Conservation (phyloP, 1,139 yeast species). For the Yamadazyma pseudoaaseri region DNA sequence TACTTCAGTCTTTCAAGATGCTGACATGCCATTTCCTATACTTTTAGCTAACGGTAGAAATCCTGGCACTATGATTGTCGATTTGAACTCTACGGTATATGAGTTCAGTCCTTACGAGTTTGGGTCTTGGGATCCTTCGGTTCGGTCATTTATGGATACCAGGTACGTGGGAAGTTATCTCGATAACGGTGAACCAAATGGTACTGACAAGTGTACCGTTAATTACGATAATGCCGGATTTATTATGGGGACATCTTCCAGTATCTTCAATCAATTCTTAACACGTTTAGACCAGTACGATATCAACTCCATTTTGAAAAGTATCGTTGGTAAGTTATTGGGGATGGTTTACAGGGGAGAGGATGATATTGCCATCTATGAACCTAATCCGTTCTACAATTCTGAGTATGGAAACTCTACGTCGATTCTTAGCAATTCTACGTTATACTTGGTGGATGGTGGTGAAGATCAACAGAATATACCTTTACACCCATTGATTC, state of each 20-base stretch:
- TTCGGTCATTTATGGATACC: slow-evolving; percentile 29
- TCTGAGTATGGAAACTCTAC: slow-evolving; percentile 17
- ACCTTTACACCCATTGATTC: slow-evolving; percentile 76
- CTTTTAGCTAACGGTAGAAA: slow-evolving; percentile 40
- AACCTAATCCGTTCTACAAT: slow-evolving; percentile 40
- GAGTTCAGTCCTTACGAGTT: slow-evolving; percentile 43
- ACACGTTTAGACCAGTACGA: slow-evolving; percentile 20
- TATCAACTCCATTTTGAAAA: slow-evolving; percentile 23
- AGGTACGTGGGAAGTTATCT: slow-evolving; percentile 36
- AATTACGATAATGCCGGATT: slow-evolving; percentile 45
- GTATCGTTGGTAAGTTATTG: slow-evolving; percentile 27
- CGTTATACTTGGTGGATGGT: slow-evolving; percentile 76
- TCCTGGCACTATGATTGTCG: slow-evolving; percentile 32
- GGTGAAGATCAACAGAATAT: slow-evolving; percentile 82
- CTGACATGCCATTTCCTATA: slow-evolving; percentile 44
- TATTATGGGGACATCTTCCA: slow-evolving; percentile 45
- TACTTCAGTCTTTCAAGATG: slow-evolving; percentile 24
- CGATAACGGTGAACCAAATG: slow-evolving; percentile 25
- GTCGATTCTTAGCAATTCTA: slow-evolving; percentile 12
- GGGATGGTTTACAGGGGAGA: slow-evolving; percentile 23
- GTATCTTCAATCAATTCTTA: slow-evolving; percentile 40
- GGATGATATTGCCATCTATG: slow-evolving; percentile 40
- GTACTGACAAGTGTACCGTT: slow-evolving; percentile 26
- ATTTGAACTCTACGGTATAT: slow-evolving; percentile 40
- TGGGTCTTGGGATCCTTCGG: slow-evolving; percentile 47